Conservation (phyloP, 2,329 filamentous ascomycete species). For the Colletotrichum higginsianum region DNA sequence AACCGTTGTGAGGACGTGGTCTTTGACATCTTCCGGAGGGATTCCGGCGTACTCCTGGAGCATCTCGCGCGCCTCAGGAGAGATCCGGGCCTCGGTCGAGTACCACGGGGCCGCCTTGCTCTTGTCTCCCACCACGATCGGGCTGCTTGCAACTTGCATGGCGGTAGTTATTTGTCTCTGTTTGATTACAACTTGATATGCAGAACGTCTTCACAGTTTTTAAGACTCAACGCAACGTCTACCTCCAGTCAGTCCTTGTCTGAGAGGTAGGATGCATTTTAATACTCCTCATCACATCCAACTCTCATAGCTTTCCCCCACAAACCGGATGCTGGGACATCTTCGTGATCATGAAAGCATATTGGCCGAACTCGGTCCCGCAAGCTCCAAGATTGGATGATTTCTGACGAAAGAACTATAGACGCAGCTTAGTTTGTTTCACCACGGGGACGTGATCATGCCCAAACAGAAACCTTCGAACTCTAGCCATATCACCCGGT, state of each 20-base stretch:
- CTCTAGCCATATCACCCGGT: conserved; percentile 21
- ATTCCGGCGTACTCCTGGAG: conserved; percentile 38
- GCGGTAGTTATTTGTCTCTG: neutral
- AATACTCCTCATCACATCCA: neutral
- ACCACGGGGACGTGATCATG: neutral
- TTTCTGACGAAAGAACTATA: neutral
- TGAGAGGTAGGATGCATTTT: neutral
- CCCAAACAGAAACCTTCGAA: neutral
- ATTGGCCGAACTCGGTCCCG: conserved; percentile 18
- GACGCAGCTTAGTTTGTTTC: conserved; percentile 9
- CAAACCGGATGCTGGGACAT: neutral
- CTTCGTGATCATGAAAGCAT: neutral
- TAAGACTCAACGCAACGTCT: neutral
- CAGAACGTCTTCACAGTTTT: neutral
- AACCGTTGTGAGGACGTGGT: conserved; percentile 36
- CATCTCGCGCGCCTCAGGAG: conserved; percentile 27
- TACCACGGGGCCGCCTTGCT: conserved; percentile 40
- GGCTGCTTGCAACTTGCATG: conserved; percentile 28
- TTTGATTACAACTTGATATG: too few species aligned
- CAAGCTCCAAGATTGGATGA: neutral
- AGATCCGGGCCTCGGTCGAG: conserved; percentile 16
- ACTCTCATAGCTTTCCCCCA: neutral
- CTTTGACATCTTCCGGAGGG: conserved; percentile 22
- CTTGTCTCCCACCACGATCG: conserved; percentile 26
- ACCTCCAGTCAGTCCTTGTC: neutral